phyloP scores from a whole-genome alignment of 371 early-diverging fungal genomes.

The Entomophthora muscae region DNA sequence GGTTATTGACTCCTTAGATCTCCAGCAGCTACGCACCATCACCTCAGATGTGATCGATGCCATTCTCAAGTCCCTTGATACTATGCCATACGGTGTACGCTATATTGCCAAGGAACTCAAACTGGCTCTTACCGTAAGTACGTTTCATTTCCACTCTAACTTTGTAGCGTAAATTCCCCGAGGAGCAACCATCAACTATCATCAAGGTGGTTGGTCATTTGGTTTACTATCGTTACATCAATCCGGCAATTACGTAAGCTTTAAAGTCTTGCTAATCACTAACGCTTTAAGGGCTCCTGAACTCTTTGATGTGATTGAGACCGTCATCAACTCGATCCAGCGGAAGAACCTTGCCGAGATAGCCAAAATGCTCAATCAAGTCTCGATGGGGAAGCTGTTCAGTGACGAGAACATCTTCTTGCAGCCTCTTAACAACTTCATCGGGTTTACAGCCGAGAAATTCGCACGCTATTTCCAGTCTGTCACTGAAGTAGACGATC shows the following conservation, averaged over 20 bases:
- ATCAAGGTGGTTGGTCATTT: constrained; percentile 78
- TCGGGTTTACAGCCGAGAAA: constrained; percentile 44
- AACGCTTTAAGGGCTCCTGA: constrained; percentile 79
- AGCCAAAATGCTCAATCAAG: constrained; percentile 81
- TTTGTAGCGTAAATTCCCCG: constrained; percentile 52
- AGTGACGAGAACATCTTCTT: constrained; percentile 48
- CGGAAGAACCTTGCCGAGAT: constrained; percentile 92
- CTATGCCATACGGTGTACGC: constrained; percentile 92
- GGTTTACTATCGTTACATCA: constrained; percentile 92
- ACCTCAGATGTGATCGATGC: constrained; percentile 64
- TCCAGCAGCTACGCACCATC: constrained; percentile 53
- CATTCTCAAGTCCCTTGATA: constrained; percentile 54
- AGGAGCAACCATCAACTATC: constrained; percentile 56
- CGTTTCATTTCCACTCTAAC: neutral
- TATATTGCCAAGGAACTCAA: constrained; percentile 81
- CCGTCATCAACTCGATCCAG: constrained; percentile 62
- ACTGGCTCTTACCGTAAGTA: constrained; percentile 35
- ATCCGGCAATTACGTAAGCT: constrained; percentile 87
- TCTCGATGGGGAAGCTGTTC: constrained; percentile 63
- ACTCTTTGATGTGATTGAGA: constrained; percentile 85
- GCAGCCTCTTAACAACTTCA: constrained; percentile 63
- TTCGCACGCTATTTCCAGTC: constrained; percentile 59
- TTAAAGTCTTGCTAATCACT: too few relatives aligned
- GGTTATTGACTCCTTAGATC: constrained; percentile 23
- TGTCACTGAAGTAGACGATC: constrained; percentile 62